Conservation (phyloP, 768 basidiomycete species). For the Lentinula detonsa region DNA sequence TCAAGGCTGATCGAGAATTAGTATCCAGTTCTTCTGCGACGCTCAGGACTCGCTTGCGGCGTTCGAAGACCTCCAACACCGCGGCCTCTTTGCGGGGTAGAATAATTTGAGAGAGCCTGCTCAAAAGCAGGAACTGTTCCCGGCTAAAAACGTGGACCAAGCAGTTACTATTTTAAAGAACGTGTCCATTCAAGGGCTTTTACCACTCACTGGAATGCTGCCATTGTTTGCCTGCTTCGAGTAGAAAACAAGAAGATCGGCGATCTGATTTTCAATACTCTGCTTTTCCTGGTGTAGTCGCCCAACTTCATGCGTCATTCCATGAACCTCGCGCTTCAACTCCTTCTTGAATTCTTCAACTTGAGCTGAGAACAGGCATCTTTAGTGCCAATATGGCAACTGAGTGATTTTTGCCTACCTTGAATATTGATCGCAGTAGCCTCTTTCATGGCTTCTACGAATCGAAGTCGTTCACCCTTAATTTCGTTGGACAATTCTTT, state of each 20-base stretch:
- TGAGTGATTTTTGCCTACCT: constrained; percentile 30
- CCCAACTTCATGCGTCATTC: constrained; percentile 69
- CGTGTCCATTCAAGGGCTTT: neutral
- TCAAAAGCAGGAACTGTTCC: neutral
- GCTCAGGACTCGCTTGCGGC: neutral
- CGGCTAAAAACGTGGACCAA: neutral
- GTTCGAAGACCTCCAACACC: constrained; percentile 2
- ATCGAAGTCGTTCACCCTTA: constrained; percentile 76
- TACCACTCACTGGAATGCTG: neutral
- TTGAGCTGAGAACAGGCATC: constrained; percentile 45
- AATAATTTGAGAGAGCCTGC: neutral
- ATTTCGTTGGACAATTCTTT: constrained; percentile 75
- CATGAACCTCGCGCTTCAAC: constrained; percentile 65
- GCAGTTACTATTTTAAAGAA: neutral
- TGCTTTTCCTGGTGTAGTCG: constrained; percentile 62
- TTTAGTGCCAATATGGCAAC: neutral
- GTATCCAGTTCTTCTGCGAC: neutral
- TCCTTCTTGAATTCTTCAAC: constrained; percentile 86
- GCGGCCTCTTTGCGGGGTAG: neutral
- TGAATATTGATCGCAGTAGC: constrained; percentile 86
- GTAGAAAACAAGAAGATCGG: constrained; percentile 68
- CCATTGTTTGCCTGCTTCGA: constrained; percentile 52
- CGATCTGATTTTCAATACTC: constrained; percentile 61
- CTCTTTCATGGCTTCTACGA: constrained; percentile 94
- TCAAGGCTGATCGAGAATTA: neutral